These are phyloP conservation scores for Choanephora cucurbitarum DNA, from an alignment of 371 early-diverging fungal genomes.

Conservation along the genomic window DNA sequence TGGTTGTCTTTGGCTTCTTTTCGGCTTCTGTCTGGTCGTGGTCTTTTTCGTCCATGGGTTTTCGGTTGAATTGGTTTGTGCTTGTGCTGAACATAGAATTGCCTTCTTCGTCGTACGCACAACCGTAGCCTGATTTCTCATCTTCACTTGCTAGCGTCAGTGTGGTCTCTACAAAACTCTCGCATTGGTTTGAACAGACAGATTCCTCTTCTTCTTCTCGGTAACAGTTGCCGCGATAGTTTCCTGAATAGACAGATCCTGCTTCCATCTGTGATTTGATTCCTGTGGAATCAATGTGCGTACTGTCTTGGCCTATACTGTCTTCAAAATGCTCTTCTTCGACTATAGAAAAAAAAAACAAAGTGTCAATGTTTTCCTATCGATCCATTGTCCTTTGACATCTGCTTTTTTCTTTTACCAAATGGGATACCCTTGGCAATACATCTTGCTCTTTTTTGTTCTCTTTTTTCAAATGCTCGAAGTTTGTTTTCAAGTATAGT, in stretches of 20 bases:
- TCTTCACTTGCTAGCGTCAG: slow-evolving; percentile 1
- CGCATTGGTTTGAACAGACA: slow-evolving; percentile 30
- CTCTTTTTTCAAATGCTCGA: slow-evolving; percentile 42
- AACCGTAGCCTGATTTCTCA: slow-evolving; percentile 13
- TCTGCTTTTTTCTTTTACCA: too few species aligned
- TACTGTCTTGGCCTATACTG: slow-evolving; percentile 18
- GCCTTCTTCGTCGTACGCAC: slow-evolving; percentile 12
- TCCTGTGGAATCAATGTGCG: slow-evolving; percentile 17
- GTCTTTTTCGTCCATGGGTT: background rate
- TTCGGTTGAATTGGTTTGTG: background rate
- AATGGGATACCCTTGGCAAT: slow-evolving; percentile 35
- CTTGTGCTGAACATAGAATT: background rate
- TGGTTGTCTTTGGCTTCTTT: slow-evolving; percentile 30
- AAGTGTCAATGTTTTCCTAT: too few species aligned
- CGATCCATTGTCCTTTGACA: too few species aligned
- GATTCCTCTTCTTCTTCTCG: slow-evolving; percentile 32
- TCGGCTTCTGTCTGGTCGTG: slow-evolving; percentile 4
- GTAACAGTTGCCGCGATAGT: slow-evolving; percentile 30
- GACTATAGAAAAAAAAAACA: slow-evolving; percentile 3
- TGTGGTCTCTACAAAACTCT: slow-evolving; percentile 6
- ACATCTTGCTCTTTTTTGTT: slow-evolving; percentile 36
- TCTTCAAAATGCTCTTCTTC: slow-evolving; percentile 11
- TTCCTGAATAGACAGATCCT: slow-evolving; percentile 52
- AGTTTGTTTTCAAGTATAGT: slow-evolving; percentile 62
- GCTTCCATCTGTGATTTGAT: slow-evolving; percentile 25